phyloP scores from a whole-genome alignment of 441 rosid species.

The Raphanus hybrid region DNA sequence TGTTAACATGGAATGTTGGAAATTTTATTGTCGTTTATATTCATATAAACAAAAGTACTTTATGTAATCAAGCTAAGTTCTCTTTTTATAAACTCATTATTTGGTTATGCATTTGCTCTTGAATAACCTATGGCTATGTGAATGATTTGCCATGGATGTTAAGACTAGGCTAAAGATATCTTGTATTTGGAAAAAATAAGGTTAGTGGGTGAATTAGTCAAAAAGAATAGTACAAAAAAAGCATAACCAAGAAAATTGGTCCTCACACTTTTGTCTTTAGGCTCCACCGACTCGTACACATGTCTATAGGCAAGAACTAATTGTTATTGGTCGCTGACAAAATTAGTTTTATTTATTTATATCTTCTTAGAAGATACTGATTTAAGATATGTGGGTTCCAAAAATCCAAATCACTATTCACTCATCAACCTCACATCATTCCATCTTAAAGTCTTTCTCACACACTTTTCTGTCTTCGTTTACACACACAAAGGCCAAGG shows the following conservation, averaged over 20 bases:
- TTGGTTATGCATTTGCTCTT: not conserved
- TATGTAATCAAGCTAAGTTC: not conserved
- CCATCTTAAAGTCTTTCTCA: constrained; percentile 43
- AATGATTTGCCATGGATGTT: constrained; percentile 8
- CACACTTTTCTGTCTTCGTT: constrained; percentile 41
- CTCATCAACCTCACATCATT: constrained; percentile 54
- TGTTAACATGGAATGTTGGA: not conserved
- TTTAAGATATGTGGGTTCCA: constrained; percentile 22
- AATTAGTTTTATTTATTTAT: not conserved
- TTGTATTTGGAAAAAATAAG: not conserved
- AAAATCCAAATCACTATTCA: constrained; percentile 28
- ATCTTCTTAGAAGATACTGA: constrained; percentile 16
- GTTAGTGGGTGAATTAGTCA: constrained; percentile 39
- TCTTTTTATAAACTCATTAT: no score
- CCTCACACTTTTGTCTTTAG: constrained; percentile 15
- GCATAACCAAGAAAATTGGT: constrained; percentile 12
- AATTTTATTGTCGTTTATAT: not conserved
- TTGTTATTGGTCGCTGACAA: not conserved
- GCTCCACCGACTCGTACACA: constrained; percentile 35
- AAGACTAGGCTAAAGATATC: constrained; percentile 7
- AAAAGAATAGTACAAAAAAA: constrained; percentile 24
- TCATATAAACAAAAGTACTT: not conserved
- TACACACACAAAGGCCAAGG: not conserved
- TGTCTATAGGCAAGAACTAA: constrained; percentile 27
- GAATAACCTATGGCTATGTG: not conserved